Evolutionary conservation across 345 rosid genomes (phyloP), one percentile per base, ranked within the genome.

Genomic region (Populus euphratica): DNA sequence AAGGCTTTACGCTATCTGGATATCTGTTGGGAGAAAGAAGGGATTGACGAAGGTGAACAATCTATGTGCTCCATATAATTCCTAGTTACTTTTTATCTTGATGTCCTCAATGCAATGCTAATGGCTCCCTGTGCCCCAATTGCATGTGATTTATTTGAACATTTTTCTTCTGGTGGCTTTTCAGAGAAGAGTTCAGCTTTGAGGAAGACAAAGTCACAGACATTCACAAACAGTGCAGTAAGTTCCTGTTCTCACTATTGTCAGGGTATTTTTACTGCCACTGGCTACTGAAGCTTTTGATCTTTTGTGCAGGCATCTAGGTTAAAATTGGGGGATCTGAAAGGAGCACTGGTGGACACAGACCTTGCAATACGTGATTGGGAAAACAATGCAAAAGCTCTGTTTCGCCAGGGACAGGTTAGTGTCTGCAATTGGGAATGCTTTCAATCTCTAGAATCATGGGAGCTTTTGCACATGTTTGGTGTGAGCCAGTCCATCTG

Each of bases 361-460:
- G 98, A 94, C 49, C 91, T 92, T 82, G 99, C 97, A 16, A 88
- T 94, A 82, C 94, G 98, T 44, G 98, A 94, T 52, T 94, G 89
- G 73, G 94, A 93, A 41, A 84, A 90, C 85, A 92, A 89, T 84
- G 96, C 84, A 62, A 92, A 96, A 88, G 99, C 99, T 78, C 86
- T 92, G 79, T 96, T 92, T 84, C 97, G 98, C 35, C 98, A 90
- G 82, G 99, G 99, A 77, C 98, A 96, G 97, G 99, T 92, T 83
- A 78, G 88, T 65, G 44, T 70, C 49, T 72, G 68, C 36, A 68
- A 62, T 12, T 35, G 10, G 27, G 72, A 77, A 44, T 41, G 68
- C 62, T 69, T 79, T 62, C 59, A 70, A 23, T 75, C 62, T 23
- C n/a, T 78, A 73, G 52, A 61, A 61, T 5, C 14, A 52, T 5